Evolutionary conservation across 495 filamentous ascomycete species (phyloP), one percentile per base, ranked within the genome.

Genomic region (Haplographium delicatum): DNA sequence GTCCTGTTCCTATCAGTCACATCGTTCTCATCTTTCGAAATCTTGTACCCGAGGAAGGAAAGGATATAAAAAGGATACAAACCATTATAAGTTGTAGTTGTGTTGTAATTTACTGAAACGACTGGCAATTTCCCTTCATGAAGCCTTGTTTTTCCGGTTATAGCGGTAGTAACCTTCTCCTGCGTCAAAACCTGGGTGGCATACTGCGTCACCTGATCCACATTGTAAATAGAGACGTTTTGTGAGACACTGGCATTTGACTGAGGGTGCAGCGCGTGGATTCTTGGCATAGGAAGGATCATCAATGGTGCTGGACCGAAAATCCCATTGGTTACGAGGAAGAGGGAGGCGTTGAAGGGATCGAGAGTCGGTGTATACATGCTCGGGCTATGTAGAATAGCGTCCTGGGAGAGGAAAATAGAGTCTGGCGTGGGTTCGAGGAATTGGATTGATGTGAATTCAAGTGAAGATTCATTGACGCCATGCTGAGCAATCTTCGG

Each of bases 401-500:
- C 71, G 11, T 61, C 67, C 53, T 80, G 72, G 46, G 72, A 60
- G 53, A 90, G 70, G 44, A 72, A 65, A 56, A 88, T 67, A 20
- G 72, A 76, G 11, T 78, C 60, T 5, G 79, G 64, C 23, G 75
- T 68, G 2, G 85, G 83, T 25, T 84, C 64, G 38, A 72, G 73
- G 62, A 89, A 70, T 9, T 68, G 40, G 58, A 89, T 76, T 42
- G 68, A 60, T 13, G 73, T 73, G 58, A 91, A 66, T 20, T 71
- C 69, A 37, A 90, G 71, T 13, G 70, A 75, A 16, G 87, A 82
- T 18, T 78, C 65, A 56, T 86, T 76, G 51, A 90, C 72, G 61
- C 81, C 80, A 38, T 68, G 30, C 62, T 90, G 85, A 19, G 86
- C 84, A 48, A 88, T 86, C 45, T 78, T 74, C 42, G 86, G 86